A percentile compares a stretch with the other conserved stretches of the same genome.
Evolutionary conservation across 768 basidiomycete genomes (phyloP).

Genomic region (Leccinum uliginosum): DNA sequence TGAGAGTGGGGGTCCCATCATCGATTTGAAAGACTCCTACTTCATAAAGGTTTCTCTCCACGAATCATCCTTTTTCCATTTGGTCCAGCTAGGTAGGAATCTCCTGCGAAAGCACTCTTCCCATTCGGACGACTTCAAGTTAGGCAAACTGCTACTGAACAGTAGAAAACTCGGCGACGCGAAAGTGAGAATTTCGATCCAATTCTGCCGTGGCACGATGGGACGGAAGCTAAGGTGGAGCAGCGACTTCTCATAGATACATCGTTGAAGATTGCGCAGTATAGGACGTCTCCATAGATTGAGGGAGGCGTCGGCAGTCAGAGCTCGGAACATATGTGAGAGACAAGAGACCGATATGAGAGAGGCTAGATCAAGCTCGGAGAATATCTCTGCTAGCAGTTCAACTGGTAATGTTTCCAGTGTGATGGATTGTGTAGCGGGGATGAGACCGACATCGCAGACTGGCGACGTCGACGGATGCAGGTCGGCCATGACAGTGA

Average conservation of each 20-base stretch:
- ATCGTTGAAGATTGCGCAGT: constrained; percentile 46
- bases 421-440: constrained; percentile 1
- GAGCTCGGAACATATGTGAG: constrained; percentile 51
- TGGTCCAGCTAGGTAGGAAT: constrained; percentile 74
- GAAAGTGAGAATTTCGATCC: constrained; percentile 69
- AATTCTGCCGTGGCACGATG: constrained; percentile 71
- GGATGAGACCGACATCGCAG: neutral
- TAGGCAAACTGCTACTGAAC: constrained; percentile 65
- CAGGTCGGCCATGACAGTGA: neutral
- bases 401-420: constrained; percentile 68
- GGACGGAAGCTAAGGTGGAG: constrained; percentile 58
- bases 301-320: constrained; percentile 59
- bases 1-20: constrained; percentile 3
- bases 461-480: neutral
- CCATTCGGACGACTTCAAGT: constrained; percentile 64
- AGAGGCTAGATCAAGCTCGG: constrained; percentile 60
- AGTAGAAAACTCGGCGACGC: constrained; percentile 61
- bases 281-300: constrained; percentile 79
- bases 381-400: constrained; percentile 66
- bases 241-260: constrained; percentile 47
- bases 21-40: constrained; percentile 36
- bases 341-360: constrained; percentile 57
- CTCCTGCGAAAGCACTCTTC: constrained; percentile 67
- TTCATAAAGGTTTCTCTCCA: constrained; percentile 69
- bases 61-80: constrained; percentile 55